Evolutionary conservation across 805 yeast genomes (phyloP).

Genomic region (Kluyveromyces wickerhamii): DNA sequence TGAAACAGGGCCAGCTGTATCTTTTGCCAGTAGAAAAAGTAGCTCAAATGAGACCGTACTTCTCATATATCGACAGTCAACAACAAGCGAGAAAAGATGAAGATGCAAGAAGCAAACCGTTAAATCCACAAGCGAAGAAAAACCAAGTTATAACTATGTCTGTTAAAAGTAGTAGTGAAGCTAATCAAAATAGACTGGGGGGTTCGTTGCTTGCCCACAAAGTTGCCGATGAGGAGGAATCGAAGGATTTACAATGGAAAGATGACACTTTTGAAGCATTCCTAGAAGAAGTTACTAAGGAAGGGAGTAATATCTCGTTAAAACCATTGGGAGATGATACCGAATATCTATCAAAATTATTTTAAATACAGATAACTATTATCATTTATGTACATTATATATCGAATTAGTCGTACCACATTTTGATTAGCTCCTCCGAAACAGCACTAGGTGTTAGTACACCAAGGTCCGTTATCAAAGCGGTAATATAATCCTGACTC

Average conservation of each 20-base stretch:
- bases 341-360: conserved; percentile 21
- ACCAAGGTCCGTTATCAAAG: conserved; percentile 91
- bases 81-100: conserved; percentile 38
- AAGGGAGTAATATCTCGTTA: conserved; percentile 18
- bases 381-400: conserved; percentile 1
- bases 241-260: conserved; percentile 37
- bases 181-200: conserved; percentile 51
- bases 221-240: conserved; percentile 53
- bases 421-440: conserved; percentile 94
- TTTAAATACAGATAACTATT: conserved; percentile 9
- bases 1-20: conserved; percentile 45
- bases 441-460: conserved; percentile 97
- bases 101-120: conserved; percentile 35
- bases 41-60: conserved; percentile 74
- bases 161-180: conserved; percentile 53
- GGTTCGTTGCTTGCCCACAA: conserved; percentile 65
- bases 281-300: conserved; percentile 17
- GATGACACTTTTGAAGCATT: conserved; percentile 32
- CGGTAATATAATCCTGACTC: conserved; percentile 91
- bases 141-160: conserved; percentile 70
- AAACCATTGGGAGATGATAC: conserved; percentile 19
- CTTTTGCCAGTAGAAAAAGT: conserved; percentile 58
- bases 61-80: conserved; percentile 66
- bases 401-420: conserved; percentile 89
- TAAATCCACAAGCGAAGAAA: conserved; percentile 31